Conservation (phyloP, 2,329 filamentous ascomycete genomes). For the Teratosphaeria zuluensis region DNA sequence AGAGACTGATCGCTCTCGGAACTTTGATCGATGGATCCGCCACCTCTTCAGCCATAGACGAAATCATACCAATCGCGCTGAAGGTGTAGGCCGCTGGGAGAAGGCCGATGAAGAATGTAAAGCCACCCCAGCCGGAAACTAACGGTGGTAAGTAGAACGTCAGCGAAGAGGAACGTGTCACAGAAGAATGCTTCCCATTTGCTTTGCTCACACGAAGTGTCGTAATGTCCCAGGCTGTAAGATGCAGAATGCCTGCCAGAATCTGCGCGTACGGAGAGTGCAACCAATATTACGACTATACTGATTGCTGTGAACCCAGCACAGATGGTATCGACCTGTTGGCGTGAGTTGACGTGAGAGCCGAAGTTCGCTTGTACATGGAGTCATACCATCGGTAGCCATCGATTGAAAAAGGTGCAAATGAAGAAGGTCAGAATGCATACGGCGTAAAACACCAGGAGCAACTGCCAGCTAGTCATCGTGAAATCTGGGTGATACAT, state of each 20-base stretch:
- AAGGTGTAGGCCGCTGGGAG: slow-evolving; percentile 35
- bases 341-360: background rate
- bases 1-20: slow-evolving; percentile 43
- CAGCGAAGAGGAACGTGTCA: background rate
- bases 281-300: slow-evolving; percentile 49
- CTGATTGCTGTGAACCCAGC: slow-evolving; percentile 46
- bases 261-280: slow-evolving; percentile 45
- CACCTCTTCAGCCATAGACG: slow-evolving; percentile 53
- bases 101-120: slow-evolving; percentile 55
- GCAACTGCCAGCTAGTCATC: slow-evolving; percentile 53
- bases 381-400: slow-evolving; percentile 43
- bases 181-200: background rate
- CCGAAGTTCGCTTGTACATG: background rate
- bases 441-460: slow-evolving; percentile 61
- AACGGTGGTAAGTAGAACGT: slow-evolving; percentile 3
- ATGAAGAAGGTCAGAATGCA: slow-evolving; percentile 56
- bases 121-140: slow-evolving; percentile 48
- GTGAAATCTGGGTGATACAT: slow-evolving; percentile 47
- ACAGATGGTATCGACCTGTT: slow-evolving; percentile 46
- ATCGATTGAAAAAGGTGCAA: slow-evolving; percentile 57
- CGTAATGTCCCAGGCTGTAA: slow-evolving; percentile 47
- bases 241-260: slow-evolving; percentile 43
- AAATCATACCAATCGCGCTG: slow-evolving; percentile 51
- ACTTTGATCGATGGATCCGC: slow-evolving; percentile 43
- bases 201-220: slow-evolving; percentile 27